Percentiles rank a stretch among this genome's conserved stretches.
Evolutionary conservation across 2,329 filamentous ascomycete genomes (phyloP).

Genomic region (Neocatenulostroma microsporum): DNA sequence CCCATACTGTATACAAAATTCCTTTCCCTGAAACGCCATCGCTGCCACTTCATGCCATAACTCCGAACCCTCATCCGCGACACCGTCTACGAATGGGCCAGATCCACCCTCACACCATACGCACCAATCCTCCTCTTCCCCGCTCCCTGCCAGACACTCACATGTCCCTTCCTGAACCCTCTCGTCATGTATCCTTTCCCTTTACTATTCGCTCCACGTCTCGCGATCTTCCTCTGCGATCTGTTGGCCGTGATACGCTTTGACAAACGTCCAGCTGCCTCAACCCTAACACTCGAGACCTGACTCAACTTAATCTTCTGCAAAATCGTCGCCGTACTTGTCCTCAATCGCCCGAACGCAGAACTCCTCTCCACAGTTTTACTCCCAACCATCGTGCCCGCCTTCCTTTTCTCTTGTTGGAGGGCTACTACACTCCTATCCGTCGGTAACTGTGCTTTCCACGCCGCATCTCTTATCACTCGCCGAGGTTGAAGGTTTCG

Average conservation of each 20-base stretch:
- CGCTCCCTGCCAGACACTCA: conserved; percentile 15
- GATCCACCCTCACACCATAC: conserved; percentile 23
- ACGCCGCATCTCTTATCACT: conserved; percentile 27
- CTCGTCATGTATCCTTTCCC: conserved; percentile 21
- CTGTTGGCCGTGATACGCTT: conserved; percentile 29
- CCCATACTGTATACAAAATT: too few relatives aligned
- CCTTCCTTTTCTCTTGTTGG: conserved; percentile 18
- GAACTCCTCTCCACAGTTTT: conserved; percentile 13
- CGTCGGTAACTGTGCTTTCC: conserved; percentile 24
- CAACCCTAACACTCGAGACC: conserved; percentile 23
- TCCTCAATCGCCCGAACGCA: conserved; percentile 17
- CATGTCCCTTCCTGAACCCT: conserved; percentile 24
- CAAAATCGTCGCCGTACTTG: conserved; percentile 17
- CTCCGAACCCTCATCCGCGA: too few relatives aligned
- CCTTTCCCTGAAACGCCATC: too few relatives aligned
- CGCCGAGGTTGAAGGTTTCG: conserved; percentile 21
- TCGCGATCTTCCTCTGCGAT: conserved; percentile 23
- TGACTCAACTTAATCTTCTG: conserved; percentile 21
- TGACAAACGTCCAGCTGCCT: conserved; percentile 27
- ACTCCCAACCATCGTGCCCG: conserved; percentile 9
- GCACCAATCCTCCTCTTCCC: conserved; percentile 28
- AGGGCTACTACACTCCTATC: conserved; percentile 18
- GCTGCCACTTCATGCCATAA: too few relatives aligned
- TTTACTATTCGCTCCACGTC: conserved; percentile 23
- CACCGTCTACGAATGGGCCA: conserved; percentile 24